Base-by-base conservation (phyloP, 1,284 basidiomycete species). In the Laetiporus sulphureus region DNA sequence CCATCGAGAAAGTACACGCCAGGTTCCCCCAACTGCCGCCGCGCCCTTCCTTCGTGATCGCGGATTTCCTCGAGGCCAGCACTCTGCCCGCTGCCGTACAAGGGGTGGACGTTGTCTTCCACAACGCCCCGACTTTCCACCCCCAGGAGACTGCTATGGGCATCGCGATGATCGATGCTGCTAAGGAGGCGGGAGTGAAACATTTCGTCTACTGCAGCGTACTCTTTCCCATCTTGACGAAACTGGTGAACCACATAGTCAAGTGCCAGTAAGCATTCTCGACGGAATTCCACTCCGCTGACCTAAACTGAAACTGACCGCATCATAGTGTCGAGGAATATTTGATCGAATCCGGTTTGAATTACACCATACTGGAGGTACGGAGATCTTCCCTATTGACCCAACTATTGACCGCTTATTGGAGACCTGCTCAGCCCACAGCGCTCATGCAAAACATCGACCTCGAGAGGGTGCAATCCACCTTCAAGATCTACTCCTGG, bases 191-290 rank as follows among this genome's bases (percentile, higher is more conserved):
- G 13, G 61, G 62, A 21, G 63, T 67, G 20, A 52, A 64, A 46
- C 64, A 68, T 46, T 60, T 68, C 36, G 59, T 69, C 30, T 67
- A 63, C 42, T 62, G 59, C 51, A 61, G 62, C 45, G 59, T 64
- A 31, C 47, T 62, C 21, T 57, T 60, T 33, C 57, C 60, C 4
- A 50, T 60, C 35, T 45, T 64, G 13, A 53, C 53, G 22, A 58
- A 62, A 50, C 46, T 64, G 34, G 38, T 59, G 30, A 61, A 63
- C 45, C 63, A 65, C 45, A 54, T 56, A 35, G 49, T 51, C 13
- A 64, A 64, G 44, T 29, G 27, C 27, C 10, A 8, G 27, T 8
- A 32, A n/a, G n/a, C n/a, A n/a, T n/a, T n/a, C n/a, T n/a, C n/a
- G n/a, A n/a, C n/a, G n/a, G n/a, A n/a, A n/a, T n/a, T n/a, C n/a